Conservation (phyloP, 495 filamentous ascomycete species). For the Neurospora africana region DNA sequence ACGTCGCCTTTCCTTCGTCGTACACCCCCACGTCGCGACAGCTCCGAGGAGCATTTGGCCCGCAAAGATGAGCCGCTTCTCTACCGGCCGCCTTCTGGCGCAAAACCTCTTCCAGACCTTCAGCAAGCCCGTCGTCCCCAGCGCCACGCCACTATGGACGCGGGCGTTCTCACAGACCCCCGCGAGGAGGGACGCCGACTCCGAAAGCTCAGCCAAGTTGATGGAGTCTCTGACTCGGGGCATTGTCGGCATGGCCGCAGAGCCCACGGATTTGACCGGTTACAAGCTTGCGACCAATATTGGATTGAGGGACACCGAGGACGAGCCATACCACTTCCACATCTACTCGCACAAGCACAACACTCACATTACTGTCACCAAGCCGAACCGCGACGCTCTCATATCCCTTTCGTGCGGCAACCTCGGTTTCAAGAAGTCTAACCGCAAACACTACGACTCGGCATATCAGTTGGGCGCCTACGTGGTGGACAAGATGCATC, state of each 20-base stretch:
- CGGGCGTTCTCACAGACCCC: slow-evolving; percentile 34
- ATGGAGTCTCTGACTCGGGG: slow-evolving; percentile 5
- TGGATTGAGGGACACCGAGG: slow-evolving; percentile 12
- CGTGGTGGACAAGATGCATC: slow-evolving; percentile 66
- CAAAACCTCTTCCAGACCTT: slow-evolving; percentile 23
- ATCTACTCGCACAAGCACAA: slow-evolving; percentile 84
- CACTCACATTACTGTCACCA: slow-evolving; percentile 77
- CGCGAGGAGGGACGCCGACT: not conserved
- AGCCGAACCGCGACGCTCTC: slow-evolving; percentile 65
- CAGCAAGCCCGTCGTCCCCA: slow-evolving; percentile 16
- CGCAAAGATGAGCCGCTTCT: slow-evolving; percentile 31
- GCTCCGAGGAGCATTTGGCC: slow-evolving; percentile 3
- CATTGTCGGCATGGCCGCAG: not conserved
- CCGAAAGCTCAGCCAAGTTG: not conserved
- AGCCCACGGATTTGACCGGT: not conserved
- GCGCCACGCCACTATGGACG: slow-evolving; percentile 20
- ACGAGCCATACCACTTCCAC: slow-evolving; percentile 70
- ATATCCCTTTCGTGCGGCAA: slow-evolving; percentile 71
- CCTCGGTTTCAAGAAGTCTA: slow-evolving; percentile 72
- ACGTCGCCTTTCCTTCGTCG: not conserved
- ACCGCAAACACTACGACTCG: slow-evolving; percentile 76
- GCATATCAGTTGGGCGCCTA: slow-evolving; percentile 80
- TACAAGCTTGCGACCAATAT: slow-evolving; percentile 10
- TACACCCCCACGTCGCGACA: not conserved
- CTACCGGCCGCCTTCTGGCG: slow-evolving; percentile 35